phyloP scores from a whole-genome alignment of 140 eudicot species.

The Ambrosia hybrid region DNA sequence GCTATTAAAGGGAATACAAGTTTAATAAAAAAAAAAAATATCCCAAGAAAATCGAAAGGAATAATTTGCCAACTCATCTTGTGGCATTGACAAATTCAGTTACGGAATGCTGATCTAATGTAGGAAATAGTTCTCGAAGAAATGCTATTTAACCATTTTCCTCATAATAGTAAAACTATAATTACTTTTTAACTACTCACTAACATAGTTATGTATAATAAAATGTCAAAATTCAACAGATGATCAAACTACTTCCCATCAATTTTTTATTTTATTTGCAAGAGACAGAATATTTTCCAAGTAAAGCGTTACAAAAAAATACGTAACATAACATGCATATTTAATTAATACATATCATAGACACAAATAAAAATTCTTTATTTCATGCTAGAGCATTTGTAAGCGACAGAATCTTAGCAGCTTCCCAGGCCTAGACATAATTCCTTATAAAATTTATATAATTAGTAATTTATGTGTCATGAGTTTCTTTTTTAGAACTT shows the following conservation, averaged over 20 bases:
- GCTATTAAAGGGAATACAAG: constrained; percentile 29
- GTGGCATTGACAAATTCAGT: constrained; percentile 9
- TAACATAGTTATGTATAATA: background rate
- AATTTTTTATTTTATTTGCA: background rate
- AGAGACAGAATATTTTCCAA: background rate
- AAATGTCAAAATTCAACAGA: background rate
- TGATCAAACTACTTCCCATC: too few relatives aligned
- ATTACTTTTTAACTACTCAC: background rate
- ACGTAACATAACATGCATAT: too few relatives aligned
- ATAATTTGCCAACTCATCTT: constrained; percentile 27
- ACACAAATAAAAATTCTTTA: too few relatives aligned
- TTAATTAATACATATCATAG: too few relatives aligned
- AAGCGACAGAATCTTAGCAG: too few relatives aligned
- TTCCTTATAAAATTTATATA: too few relatives aligned
- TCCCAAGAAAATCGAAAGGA: constrained; percentile 7
- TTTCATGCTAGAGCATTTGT: too few relatives aligned
- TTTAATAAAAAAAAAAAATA: background rate
- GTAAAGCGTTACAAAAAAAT: background rate
- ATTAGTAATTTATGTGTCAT: too few relatives aligned
- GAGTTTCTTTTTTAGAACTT: too few relatives aligned
- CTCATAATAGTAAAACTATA: background rate
- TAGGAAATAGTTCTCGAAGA: background rate
- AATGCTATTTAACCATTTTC: background rate
- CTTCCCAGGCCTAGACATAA: too few relatives aligned
- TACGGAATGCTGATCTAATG: constrained; percentile 9